Percentiles rank a stretch among this genome's conserved stretches.
Evolutionary conservation across 2,329 filamentous ascomycete species (phyloP).

Genomic region (Seiridium unicorne): DNA sequence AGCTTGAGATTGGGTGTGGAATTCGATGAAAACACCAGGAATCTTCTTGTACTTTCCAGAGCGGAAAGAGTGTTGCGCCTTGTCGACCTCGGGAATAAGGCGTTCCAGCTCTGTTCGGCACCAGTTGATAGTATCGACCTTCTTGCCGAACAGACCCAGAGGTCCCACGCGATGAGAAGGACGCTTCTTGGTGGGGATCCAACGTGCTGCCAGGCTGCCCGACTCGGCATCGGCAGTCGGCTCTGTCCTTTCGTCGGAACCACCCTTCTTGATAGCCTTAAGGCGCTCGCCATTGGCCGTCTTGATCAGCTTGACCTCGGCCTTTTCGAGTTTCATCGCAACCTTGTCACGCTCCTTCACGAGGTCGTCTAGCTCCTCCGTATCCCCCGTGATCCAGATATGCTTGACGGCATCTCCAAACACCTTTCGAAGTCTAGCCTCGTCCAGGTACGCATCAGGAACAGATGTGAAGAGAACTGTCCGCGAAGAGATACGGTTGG

Average conservation of each 20-base stretch:
- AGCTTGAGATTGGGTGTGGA: conserved; percentile 76
- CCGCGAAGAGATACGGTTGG: conserved; percentile 81
- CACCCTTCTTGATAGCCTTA: conserved; percentile 66
- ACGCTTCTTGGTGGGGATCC: conserved; percentile 70
- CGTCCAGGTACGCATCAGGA: conserved; percentile 73
- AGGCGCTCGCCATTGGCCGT: conserved; percentile 70
- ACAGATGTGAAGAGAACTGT: conserved; percentile 90
- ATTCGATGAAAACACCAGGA: conserved; percentile 88
- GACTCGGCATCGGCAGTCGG: conserved; percentile 61
- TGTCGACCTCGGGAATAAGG: conserved; percentile 69
- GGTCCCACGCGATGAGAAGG: conserved; percentile 73
- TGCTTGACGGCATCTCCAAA: conserved; percentile 81
- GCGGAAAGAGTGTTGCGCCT: conserved; percentile 65
- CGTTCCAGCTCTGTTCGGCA: conserved; percentile 74
- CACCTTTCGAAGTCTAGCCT: conserved; percentile 72
- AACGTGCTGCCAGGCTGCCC: conserved; percentile 69
- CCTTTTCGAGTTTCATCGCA: conserved; percentile 78
- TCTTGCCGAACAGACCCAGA: conserved; percentile 72
- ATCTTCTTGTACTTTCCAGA: conserved; percentile 63
- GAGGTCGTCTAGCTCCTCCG: conserved; percentile 73
- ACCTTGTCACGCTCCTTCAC: conserved; percentile 79
- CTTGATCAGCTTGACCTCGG: conserved; percentile 83
- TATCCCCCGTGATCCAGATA: conserved; percentile 81
- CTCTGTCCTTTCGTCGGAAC: conserved; percentile 39
- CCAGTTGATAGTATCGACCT: conserved; percentile 95